phyloP scores from a whole-genome alignment of 2,329 filamentous ascomycete genomes.

The Apiospora pterosperma region DNA sequence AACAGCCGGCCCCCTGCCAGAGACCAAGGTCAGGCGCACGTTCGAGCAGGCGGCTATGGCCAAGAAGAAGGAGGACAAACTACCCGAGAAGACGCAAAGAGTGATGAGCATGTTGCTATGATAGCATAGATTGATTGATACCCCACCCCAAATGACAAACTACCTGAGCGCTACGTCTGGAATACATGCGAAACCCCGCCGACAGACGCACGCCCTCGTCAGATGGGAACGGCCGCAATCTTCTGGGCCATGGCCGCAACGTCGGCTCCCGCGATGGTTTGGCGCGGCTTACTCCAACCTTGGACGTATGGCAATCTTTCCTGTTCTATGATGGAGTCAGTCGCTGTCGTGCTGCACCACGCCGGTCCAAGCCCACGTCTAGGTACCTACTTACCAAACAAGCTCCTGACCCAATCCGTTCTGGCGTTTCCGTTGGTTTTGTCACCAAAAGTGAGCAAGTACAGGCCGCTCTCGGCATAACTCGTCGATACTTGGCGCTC shows the following conservation, averaged over 20 bases:
- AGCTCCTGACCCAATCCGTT: background rate
- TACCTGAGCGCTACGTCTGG: background rate
- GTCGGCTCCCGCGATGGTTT: background rate
- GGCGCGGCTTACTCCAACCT: background rate
- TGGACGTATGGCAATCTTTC: background rate
- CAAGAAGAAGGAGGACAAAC: slow-evolving; percentile 22
- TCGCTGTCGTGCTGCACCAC: background rate
- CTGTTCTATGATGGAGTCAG: background rate
- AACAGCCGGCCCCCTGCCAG: slow-evolving; percentile 1
- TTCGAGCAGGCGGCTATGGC: slow-evolving; percentile 27
- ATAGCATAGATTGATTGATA: slow-evolving; percentile 21
- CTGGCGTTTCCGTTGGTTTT: background rate
- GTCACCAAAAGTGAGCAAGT: background rate
- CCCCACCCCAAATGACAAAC: slow-evolving; percentile 11
- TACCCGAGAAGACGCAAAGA: slow-evolving; percentile 25
- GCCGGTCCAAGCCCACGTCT: background rate
- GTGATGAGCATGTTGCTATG: slow-evolving; percentile 28
- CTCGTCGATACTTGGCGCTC: background rate
- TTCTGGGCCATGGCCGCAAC: background rate
- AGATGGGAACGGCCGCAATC: background rate
- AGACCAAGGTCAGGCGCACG: slow-evolving; percentile 15
- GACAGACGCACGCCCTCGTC: background rate
- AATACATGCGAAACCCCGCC: background rate
- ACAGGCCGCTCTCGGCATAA: background rate
- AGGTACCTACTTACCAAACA: slow-evolving; percentile 1